A percentile compares a stretch with the other conserved stretches of the same genome.
These are phyloP conservation scores for Trametes cingulata DNA, from an alignment of 768 basidiomycete genomes.

Conservation along the genomic window DNA sequence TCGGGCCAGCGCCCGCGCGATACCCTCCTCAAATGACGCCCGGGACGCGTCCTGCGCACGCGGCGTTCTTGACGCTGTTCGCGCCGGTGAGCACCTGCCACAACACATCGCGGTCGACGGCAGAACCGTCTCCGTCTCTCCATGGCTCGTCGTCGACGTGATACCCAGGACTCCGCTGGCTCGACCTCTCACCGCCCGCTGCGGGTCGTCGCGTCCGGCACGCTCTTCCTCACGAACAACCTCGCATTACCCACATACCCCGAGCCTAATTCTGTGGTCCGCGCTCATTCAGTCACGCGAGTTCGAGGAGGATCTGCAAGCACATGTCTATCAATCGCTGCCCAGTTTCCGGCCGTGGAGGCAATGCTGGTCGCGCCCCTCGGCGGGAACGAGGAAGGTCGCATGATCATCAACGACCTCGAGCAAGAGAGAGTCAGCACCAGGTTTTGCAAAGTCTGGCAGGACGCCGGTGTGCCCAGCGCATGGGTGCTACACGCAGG, in stretches of 20 bases:
- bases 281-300: conserved; percentile 71
- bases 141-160: conserved; percentile 34
- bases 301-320: conserved; percentile 73
- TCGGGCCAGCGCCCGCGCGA: background rate
- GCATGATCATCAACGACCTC: conserved; percentile 60
- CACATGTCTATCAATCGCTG: conserved; percentile 66
- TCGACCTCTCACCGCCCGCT: conserved; percentile 39
- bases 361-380: conserved; percentile 74
- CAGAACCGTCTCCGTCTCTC: background rate
- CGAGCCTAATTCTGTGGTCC: conserved; percentile 52
- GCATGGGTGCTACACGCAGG: conserved; percentile 83
- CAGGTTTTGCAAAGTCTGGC: conserved; percentile 73
- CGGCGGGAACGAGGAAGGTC: conserved; percentile 70
- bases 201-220: conserved; percentile 77
- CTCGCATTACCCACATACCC: conserved; percentile 65
- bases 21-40: background rate
- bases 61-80: conserved; percentile 4
- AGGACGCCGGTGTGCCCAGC: conserved; percentile 68
- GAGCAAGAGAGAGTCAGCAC: conserved; percentile 69
- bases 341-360: conserved; percentile 68
- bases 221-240: conserved; percentile 77
- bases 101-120: conserved; percentile 4
- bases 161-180: conserved; percentile 26
- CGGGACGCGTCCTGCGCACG: background rate
- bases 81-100: conserved; percentile 13